Conservation (phyloP, 2,329 filamentous ascomycete genomes). For the Pseudogymnoascus sp. region DNA sequence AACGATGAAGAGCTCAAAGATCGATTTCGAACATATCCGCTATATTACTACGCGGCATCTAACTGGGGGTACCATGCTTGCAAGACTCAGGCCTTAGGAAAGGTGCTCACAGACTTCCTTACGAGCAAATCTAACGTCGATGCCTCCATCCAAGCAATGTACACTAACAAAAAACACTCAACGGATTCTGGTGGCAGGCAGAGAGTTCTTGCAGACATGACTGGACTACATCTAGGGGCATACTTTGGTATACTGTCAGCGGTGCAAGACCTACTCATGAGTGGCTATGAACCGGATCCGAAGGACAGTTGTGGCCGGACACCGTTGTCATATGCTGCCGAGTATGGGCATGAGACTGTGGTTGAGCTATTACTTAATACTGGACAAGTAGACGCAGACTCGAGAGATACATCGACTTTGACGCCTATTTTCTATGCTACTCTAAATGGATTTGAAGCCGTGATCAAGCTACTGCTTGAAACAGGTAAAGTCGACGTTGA, state of each 20-base stretch:
- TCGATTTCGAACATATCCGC: constrained; percentile 3
- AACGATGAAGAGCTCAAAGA: constrained; percentile 2
- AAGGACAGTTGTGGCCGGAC: not conserved
- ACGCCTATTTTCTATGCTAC: not conserved
- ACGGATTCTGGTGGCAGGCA: too few relatives aligned
- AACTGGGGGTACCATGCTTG: constrained; percentile 15
- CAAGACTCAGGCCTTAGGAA: too few relatives aligned
- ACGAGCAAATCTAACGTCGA: too few relatives aligned
- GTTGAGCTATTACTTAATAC: not conserved
- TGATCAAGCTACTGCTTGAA: not conserved
- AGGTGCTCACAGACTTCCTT: too few relatives aligned
- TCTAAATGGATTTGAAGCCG: not conserved
- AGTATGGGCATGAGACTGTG: not conserved
- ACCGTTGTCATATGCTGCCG: not conserved
- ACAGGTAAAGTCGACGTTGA: not conserved
- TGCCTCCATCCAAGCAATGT: too few relatives aligned
- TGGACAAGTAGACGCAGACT: not conserved
- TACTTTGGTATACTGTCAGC: constrained; percentile 14
- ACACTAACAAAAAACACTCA: too few relatives aligned
- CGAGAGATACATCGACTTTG: not conserved
- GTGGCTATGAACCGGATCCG: not conserved
- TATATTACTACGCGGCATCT: not conserved
- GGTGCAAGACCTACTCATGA: constrained; percentile 6
- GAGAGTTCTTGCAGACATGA: too few relatives aligned
- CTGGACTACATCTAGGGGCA: not conserved